These are phyloP conservation scores for Artomyces pyxidatus DNA, from an alignment of 768 basidiomycete genomes.

Conservation along the genomic window DNA sequence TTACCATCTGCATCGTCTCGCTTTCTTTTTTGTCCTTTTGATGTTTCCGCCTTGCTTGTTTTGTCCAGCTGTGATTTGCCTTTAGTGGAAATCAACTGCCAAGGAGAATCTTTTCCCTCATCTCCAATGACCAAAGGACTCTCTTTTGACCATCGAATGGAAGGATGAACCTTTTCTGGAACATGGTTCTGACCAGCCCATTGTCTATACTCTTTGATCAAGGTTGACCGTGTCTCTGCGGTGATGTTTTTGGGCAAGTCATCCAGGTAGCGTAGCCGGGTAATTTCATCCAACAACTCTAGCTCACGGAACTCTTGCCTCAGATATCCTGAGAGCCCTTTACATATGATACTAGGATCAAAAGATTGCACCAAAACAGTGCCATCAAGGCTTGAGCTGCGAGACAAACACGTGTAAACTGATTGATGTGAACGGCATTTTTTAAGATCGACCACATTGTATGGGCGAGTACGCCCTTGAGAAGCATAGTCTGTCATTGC, in stretches of 20 bases:
- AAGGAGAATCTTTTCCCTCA: not conserved
- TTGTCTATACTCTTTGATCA: not conserved
- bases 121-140: not conserved
- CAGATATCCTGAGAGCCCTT: constrained; percentile 10
- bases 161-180: not conserved
- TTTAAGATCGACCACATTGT: constrained; percentile 14
- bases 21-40: not conserved
- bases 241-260: not conserved
- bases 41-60: not conserved
- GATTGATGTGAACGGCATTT: constrained; percentile 12
- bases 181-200: not conserved
- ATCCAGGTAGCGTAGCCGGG: not conserved
- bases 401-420: constrained; percentile 18
- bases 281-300: constrained; percentile 10
- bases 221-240: not conserved
- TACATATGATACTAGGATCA: constrained; percentile 5
- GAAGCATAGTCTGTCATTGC: constrained; percentile 18
- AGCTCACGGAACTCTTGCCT: constrained; percentile 16
- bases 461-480: constrained; percentile 17
- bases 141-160: not conserved
- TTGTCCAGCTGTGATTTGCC: not conserved
- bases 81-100: not conserved
- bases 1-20: not conserved
- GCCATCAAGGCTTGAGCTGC: constrained; percentile 8
- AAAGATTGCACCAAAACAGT: constrained; percentile 15